Base-by-base conservation (phyloP, 352 stramenopile species). In the Pythium phragmitis region DNA sequence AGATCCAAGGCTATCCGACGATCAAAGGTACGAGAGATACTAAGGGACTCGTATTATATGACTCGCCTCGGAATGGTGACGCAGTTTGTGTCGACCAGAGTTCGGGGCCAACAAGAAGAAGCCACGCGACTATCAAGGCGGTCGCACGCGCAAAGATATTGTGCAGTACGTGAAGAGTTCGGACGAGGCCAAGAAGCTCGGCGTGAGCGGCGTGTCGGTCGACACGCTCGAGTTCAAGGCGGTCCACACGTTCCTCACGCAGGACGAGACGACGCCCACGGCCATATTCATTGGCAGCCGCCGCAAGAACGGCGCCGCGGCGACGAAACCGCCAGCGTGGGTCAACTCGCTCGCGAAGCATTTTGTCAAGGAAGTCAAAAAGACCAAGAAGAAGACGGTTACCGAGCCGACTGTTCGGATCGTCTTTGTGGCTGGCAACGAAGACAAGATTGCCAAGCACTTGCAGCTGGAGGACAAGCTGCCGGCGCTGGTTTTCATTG, bases 61-160 rank as follows among this genome's bases (percentile, higher is more conserved):
- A 5, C 16, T n/a, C 7, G 33, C 26, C 26, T 30, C 26, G 26
- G 26, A 30, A 30, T 30, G 26, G 3, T 30, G 26, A 30, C 26
- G 26, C 5, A 11, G 33, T 4, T n/a, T 46, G 8, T 46, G 21
- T 48, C 2, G 7, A 14, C 34, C 30, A 86, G 82, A 91, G 56
- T 93, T 93, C 49, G 85, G 80, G 11, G 74, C 75, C 39, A 91
- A 91, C 65, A 93, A 93, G 76, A 91, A 87, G 63, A 87, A 85
- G 42, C 85, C 85, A 30, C 71, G 62, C 30, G 85, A 91, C 57
- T 93, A 91, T 69, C 79, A 79, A 23, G 82, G 82, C 14, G 82
- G 82, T 19, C 85, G 85, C 55, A 80, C 79, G 4, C 65, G 70
- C 43, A 70, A 65, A 37, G 85, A 90, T 7, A 90, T 93, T 57